phyloP scores from a whole-genome alignment of 2,329 filamentous ascomycete genomes.

The Calonectria pseudoturangicola region DNA sequence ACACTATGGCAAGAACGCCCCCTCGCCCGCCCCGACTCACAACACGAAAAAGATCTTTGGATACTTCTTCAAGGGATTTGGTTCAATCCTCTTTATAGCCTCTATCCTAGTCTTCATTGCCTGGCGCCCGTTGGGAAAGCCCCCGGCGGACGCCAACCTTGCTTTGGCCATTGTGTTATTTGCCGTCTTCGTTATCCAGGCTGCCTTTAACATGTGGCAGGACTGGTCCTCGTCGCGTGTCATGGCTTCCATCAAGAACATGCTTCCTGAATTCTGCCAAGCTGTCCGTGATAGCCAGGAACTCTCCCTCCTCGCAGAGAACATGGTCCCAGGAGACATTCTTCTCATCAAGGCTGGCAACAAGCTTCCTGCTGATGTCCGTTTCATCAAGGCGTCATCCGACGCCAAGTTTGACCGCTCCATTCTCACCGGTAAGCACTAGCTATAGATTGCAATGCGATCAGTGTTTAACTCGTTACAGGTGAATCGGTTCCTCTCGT shows the following conservation, averaged over 20 bases:
- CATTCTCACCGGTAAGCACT: slow-evolving; percentile 71
- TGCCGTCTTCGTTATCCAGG: slow-evolving; percentile 81
- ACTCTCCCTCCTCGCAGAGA: slow-evolving; percentile 69
- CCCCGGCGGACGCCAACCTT: slow-evolving; percentile 80
- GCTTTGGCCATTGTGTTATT: slow-evolving; percentile 84
- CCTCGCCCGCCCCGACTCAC: slow-evolving; percentile 45
- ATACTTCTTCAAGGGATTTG: slow-evolving; percentile 88
- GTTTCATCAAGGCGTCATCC: slow-evolving; percentile 80
- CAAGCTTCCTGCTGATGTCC: slow-evolving; percentile 83
- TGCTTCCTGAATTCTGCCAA: slow-evolving; percentile 84
- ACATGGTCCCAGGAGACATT: slow-evolving; percentile 84
- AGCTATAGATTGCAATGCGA: background rate
- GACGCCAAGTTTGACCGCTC: slow-evolving; percentile 84
- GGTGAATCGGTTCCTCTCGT: slow-evolving; percentile 80
- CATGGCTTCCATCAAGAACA: slow-evolving; percentile 86
- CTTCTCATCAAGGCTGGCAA: slow-evolving; percentile 81
- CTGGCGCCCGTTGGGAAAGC: slow-evolving; percentile 84
- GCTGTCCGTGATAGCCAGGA: slow-evolving; percentile 76
- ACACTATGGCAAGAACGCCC: slow-evolving; percentile 47
- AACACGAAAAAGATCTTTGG: slow-evolving; percentile 69
- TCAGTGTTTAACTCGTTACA: slow-evolving; percentile 41
- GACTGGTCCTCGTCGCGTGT: slow-evolving; percentile 86
- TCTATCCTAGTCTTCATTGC: slow-evolving; percentile 84
- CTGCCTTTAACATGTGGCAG: slow-evolving; percentile 81
- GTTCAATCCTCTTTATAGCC: slow-evolving; percentile 80